A percentile compares a stretch with the other conserved stretches of the same genome.
phyloP scores from a whole-genome alignment of 768 basidiomycete genomes.

The Lentinula raphanica region DNA sequence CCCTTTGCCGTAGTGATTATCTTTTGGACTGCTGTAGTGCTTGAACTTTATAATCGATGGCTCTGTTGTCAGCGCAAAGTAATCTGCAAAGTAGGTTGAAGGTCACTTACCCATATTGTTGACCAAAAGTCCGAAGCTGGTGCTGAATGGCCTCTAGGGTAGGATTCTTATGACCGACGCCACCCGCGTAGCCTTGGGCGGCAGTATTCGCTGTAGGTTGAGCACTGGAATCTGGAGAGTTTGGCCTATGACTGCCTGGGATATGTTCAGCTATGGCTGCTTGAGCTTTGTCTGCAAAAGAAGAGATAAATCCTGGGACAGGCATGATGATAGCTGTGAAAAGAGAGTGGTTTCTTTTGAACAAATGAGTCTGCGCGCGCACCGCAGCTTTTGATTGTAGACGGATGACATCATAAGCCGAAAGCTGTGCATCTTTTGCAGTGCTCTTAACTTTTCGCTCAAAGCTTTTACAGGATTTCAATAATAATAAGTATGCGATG shows the following conservation, averaged over 20 bases:
- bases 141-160: conserved; percentile 62
- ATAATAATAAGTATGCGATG: not conserved
- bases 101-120: conserved; percentile 52
- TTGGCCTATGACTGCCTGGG: conserved; percentile 34
- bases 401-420: not conserved
- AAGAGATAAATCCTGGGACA: conserved; percentile 56
- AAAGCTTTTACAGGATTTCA: not conserved
- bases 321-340: conserved; percentile 38
- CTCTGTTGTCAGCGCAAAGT: not conserved
- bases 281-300: conserved; percentile 75
- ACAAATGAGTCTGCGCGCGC: too few relatives aligned
- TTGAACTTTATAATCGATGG: conserved; percentile 28
- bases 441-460: not conserved
- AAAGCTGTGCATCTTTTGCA: not conserved
- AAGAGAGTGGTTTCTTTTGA: too few relatives aligned
- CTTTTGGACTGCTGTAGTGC: conserved; percentile 63
- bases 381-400: too few relatives aligned
- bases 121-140: conserved; percentile 66
- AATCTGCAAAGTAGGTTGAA: conserved; percentile 5
- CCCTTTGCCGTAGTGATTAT: conserved; percentile 78
- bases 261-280: conserved; percentile 56
- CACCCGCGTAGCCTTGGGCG: conserved; percentile 24
- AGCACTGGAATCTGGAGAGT: conserved; percentile 29
- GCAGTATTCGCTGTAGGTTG: conserved; percentile 41
- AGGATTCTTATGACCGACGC: conserved; percentile 43